phyloP scores from a whole-genome alignment of 345 rosid species.

The Mallotus nudiflorus region DNA sequence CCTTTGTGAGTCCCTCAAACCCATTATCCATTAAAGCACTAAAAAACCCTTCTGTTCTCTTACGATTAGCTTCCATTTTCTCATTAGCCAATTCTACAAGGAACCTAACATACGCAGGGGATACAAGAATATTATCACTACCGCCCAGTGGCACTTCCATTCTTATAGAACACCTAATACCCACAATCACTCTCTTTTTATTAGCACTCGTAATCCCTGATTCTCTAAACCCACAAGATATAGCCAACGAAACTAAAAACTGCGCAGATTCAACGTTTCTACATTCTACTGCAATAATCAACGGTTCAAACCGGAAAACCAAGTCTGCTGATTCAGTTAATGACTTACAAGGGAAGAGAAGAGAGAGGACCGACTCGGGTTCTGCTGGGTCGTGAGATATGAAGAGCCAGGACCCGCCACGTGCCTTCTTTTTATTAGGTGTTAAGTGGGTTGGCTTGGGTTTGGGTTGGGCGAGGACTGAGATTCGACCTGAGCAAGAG shows the following conservation, averaged over 20 bases:
- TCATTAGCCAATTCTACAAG: slow-evolving; percentile 70
- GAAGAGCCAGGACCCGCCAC: slow-evolving; percentile 84
- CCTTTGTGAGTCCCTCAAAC: slow-evolving; percentile 21
- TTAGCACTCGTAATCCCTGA: slow-evolving; percentile 79
- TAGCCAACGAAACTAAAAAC: slow-evolving; percentile 64
- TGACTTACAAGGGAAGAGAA: slow-evolving; percentile 41
- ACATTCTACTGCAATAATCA: slow-evolving; percentile 82
- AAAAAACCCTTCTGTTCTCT: slow-evolving; percentile 62
- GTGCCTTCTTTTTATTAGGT: slow-evolving; percentile 59
- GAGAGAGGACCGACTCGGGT: slow-evolving; percentile 44
- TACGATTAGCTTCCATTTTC: slow-evolving; percentile 85
- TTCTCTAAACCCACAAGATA: slow-evolving; percentile 73
- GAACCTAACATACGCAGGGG: slow-evolving; percentile 64
- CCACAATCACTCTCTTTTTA: slow-evolving; percentile 68
- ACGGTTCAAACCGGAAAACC: slow-evolving; percentile 84
- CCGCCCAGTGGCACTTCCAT: slow-evolving; percentile 87
- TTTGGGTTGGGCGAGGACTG: slow-evolving; percentile 74
- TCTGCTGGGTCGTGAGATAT: slow-evolving; percentile 70
- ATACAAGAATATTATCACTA: slow-evolving; percentile 48
- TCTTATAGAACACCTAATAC: slow-evolving; percentile 77
- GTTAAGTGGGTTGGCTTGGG: not conserved
- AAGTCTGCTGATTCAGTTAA: slow-evolving; percentile 34
- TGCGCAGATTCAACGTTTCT: slow-evolving; percentile 63
- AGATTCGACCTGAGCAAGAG: slow-evolving; percentile 94
- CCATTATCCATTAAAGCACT: slow-evolving; percentile 40